Conservation (phyloP, 768 basidiomycete species). For the Lactifluus echinatus region DNA sequence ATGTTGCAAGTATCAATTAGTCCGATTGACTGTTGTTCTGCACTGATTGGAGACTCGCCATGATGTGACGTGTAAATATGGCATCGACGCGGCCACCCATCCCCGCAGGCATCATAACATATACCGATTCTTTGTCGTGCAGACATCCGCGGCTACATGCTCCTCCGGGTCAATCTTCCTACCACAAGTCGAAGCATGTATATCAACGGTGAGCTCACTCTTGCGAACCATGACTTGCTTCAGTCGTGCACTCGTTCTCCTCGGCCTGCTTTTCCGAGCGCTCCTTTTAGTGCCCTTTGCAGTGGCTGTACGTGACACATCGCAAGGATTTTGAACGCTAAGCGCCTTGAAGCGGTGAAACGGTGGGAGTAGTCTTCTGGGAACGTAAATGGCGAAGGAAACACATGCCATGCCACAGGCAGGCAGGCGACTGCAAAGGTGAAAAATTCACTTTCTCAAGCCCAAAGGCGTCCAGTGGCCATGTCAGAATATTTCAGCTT, state of each 20-base stretch:
- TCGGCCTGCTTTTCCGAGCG: background rate
- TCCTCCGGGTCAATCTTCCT: background rate
- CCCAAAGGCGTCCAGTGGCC: slow-evolving; percentile 50
- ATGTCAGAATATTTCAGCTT: background rate
- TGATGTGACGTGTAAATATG: too few species aligned
- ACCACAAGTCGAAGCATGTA: background rate
- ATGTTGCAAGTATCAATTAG: too few species aligned
- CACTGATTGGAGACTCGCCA: too few species aligned
- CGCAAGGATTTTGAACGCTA: background rate
- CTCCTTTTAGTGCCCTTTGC: background rate
- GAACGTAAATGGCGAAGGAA: background rate
- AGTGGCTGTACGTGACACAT: background rate
- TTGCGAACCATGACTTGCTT: background rate
- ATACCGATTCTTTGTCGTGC: too few species aligned
- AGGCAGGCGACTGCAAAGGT: slow-evolving; percentile 21
- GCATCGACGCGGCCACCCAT: too few species aligned
- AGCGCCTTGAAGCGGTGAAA: slow-evolving; percentile 2
- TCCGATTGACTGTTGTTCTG: too few species aligned
- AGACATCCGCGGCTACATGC: too few species aligned
- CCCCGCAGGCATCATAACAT: too few species aligned
- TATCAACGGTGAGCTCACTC: background rate
- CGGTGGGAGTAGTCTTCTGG: slow-evolving; percentile 9
- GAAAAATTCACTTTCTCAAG: slow-evolving; percentile 66
- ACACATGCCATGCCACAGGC: background rate
- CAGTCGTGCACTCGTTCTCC: background rate